Evolutionary conservation across 257 asterid species (phyloP).

Genomic region (Jacaranda copaia): DNA sequence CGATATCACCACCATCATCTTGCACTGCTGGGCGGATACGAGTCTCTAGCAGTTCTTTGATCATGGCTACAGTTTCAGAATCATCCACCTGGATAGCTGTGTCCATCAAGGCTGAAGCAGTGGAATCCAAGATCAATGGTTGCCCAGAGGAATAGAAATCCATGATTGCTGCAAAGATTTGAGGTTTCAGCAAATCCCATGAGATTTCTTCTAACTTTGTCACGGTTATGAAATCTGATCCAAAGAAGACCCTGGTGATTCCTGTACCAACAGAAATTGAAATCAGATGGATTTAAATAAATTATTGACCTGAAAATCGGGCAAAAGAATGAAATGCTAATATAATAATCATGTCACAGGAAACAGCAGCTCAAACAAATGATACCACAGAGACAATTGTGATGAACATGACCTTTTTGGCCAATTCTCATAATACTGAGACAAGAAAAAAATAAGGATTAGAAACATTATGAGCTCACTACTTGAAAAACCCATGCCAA

Average conservation of each 20-base stretch:
- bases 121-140: constrained; percentile 77
- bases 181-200: constrained; percentile 92
- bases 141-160: constrained; percentile 87
- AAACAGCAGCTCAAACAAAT: background rate
- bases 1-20: constrained; percentile 98
- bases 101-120: constrained; percentile 77
- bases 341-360: background rate
- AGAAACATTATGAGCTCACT: background rate
- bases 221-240: constrained; percentile 85
- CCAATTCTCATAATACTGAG: constrained; percentile 4
- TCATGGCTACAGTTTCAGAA: constrained; percentile 98
- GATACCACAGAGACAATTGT: background rate
- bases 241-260: constrained; percentile 84
- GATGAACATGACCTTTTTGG: background rate
- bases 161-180: constrained; percentile 92
- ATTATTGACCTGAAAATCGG: background rate
- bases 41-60: constrained; percentile 91
- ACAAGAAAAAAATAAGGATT: background rate
- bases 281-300: background rate
- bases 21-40: constrained; percentile 97
- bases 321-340: background rate
- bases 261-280: constrained; percentile 47
- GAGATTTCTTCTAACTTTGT: constrained; percentile 82
- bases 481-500: background rate
- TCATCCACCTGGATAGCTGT: constrained; percentile 90